Percentiles rank a stretch among this genome's conserved stretches.
Evolutionary conservation across 192 early-diverging fungal genomes (phyloP).

Genomic region (Gigaspora rosea): DNA sequence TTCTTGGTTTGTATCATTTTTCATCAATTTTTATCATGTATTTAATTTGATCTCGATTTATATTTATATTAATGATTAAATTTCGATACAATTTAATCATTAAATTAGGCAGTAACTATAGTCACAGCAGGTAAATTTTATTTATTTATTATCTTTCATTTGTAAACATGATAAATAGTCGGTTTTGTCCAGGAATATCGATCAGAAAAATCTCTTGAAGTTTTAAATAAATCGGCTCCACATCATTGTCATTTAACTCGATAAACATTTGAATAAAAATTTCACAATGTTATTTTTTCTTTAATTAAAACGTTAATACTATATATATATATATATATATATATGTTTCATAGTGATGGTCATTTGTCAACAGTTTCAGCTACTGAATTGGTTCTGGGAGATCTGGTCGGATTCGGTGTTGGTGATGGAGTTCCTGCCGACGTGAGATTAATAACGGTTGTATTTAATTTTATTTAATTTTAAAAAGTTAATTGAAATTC

Average conservation of each 20-base stretch:
- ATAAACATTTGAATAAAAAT: slow-evolving; percentile 38
- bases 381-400: slow-evolving; percentile 87
- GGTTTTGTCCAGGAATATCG: slow-evolving; percentile 89
- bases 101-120: slow-evolving; percentile 44
- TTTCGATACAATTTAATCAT: neutral
- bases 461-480: neutral
- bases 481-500: neutral
- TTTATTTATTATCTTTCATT: neutral
- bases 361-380: slow-evolving; percentile 63
- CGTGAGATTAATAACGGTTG: slow-evolving; percentile 66
- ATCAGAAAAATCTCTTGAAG: slow-evolving; percentile 82
- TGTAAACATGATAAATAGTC: slow-evolving; percentile 47
- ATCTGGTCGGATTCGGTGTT: slow-evolving; percentile 81
- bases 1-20: slow-evolving; percentile 57
- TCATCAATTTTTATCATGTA: neutral
- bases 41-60: neutral
- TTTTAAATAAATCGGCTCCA: slow-evolving; percentile 82
- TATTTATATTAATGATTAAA: neutral
- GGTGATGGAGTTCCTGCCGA: slow-evolving; percentile 97
- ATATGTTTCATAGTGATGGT: slow-evolving; percentile 55
- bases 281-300: too few relatives aligned
- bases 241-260: slow-evolving; percentile 81
- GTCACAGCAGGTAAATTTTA: slow-evolving; percentile 43
- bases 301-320: too few relatives aligned
- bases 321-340: too few relatives aligned